Base-by-base conservation (phyloP, 345 rosid species). In the Aegle marmelos region DNA sequence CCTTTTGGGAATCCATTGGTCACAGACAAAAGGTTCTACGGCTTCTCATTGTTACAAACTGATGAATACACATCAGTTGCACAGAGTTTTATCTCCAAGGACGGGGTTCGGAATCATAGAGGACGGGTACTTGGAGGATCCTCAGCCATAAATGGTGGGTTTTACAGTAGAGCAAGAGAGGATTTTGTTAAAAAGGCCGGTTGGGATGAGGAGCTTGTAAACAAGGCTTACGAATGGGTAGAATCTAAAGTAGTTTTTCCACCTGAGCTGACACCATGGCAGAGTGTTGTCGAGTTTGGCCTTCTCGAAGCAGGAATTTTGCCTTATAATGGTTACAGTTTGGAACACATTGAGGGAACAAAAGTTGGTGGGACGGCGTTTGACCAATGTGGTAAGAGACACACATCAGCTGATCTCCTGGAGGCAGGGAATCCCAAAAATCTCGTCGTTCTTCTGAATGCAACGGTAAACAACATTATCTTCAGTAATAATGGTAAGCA, bases 91-190 rank as follows among this genome's bases (percentile, higher is more conserved):
- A 72, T 79, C 75, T 90, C 91, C 25, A 36, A 34, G 73, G 95
- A 94, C 34, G 95, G 95, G 37, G 85, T 89, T 24, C 41, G 9
- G 21, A 86, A 79, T 73, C 84, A 36, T 60, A 88, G 94, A 84
- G 92, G 95, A 34, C 79, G 92, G 24, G 90, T 94, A 31, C 91
- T 92, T 22, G 91, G 95, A 24, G 95, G 98, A 76, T 91, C 93
- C 0, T 86, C 91, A 0, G 89, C 93, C 17, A 90, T 92, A 76
- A 90, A 90, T 72, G 97, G 95, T 0, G 95, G 91, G 6, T 92
- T 91, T 57, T 94, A 89, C 70, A 88, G 95, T 76, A 81, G 97
- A 86, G 95, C 95, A 16, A 92, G 92, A 53, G 39, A 76, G 1
- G 86, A 82, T 28, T 93, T 86, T 79, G 84, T 92, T 17, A 76